Percentiles rank a stretch among this genome's conserved stretches.
These are phyloP conservation scores for Coemansia sp. DNA, from an alignment of 192 early-diverging fungal genomes.

Conservation along the genomic window DNA sequence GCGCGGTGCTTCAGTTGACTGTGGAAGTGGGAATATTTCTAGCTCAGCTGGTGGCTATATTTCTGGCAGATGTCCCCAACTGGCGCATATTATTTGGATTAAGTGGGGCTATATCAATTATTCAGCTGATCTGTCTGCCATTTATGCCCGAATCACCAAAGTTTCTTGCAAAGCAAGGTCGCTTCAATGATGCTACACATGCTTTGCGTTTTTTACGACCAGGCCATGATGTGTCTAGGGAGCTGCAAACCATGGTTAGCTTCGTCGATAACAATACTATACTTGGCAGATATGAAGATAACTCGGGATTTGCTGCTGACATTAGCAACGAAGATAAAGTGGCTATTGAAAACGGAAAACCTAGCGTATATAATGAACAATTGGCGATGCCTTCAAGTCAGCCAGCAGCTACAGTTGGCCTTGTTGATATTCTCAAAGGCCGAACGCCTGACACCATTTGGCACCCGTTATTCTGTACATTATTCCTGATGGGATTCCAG, in stretches of 20 bases:
- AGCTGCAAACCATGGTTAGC: constrained; percentile 58
- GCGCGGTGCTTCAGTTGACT: constrained; percentile 69
- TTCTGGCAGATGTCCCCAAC: constrained; percentile 54
- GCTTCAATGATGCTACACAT: constrained; percentile 50
- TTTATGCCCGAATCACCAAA: constrained; percentile 76
- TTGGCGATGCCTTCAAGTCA: no score
- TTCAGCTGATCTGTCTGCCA: constrained; percentile 56
- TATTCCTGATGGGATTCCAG: constrained; percentile 72
- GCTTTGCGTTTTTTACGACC: constrained; percentile 59
- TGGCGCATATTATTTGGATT: constrained; percentile 74
- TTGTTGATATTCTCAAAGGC: constrained; percentile 43
- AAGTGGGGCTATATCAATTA: constrained; percentile 59
- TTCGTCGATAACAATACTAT: not conserved
- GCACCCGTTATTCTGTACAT: constrained; percentile 59
- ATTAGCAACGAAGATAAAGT: constrained; percentile 6
- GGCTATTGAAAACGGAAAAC: not conserved
- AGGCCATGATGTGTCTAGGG: constrained; percentile 50
- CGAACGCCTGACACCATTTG: constrained; percentile 56
- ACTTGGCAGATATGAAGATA: not conserved
- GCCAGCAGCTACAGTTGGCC: constrained; percentile 10
- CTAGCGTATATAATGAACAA: not conserved
- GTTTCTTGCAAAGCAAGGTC: constrained; percentile 59
- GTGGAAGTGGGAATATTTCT: constrained; percentile 77
- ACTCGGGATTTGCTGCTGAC: constrained; percentile 12
- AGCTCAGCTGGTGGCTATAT: constrained; percentile 61